Evolutionary conservation across 176 grass and related monocot genomes (phyloP), one percentile per base, ranked within the genome.

Genomic region (Musa itinerans): DNA sequence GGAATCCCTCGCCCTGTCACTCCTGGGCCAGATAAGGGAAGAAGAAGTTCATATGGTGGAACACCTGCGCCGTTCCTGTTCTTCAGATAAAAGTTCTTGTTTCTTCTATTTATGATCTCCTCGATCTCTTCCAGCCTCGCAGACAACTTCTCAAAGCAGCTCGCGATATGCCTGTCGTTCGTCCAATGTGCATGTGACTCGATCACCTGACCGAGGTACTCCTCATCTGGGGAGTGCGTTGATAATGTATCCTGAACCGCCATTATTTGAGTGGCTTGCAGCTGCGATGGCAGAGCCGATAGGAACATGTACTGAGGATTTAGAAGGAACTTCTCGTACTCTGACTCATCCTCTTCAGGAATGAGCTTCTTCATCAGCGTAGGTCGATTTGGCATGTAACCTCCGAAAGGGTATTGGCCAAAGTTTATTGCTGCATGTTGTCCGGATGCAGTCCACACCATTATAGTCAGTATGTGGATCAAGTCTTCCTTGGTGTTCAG

Each of bases 381-480:
- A 0, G 92, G 88, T 0, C 84, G 79, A 66, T 96, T 96, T 0
- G 92, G 92, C 81, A 96, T 78, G 74, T 91, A 96, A 0, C 92
- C 92, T 14, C 65, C 84, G 50, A 53, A 91, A 0, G 78, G 88
- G 9, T 96, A 96, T 53, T 91, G 88, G 11, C 88, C 86, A n/a
- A 96, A 91, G 59, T 91, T 96, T 24, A 96, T 81, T 0, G 92
- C 86, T 0, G 88, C 92, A 13, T 96, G 92, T 57, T 96, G 88
- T 0, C 74, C 86, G 10, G 92, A 91, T 1, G 79, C 52, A 59
- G 88, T 72, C 92, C 92, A 96, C 2, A 96, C 87, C 53, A 96
- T 91, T 49, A 53, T 85, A 10, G 71, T 75, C 25, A 91, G 82
- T 27, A 87, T 75, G 48, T 71, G 22, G 56, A 83, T 24, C 34